Conservation (phyloP, 352 stramenopile species). For the Aphanomyces invadans region DNA sequence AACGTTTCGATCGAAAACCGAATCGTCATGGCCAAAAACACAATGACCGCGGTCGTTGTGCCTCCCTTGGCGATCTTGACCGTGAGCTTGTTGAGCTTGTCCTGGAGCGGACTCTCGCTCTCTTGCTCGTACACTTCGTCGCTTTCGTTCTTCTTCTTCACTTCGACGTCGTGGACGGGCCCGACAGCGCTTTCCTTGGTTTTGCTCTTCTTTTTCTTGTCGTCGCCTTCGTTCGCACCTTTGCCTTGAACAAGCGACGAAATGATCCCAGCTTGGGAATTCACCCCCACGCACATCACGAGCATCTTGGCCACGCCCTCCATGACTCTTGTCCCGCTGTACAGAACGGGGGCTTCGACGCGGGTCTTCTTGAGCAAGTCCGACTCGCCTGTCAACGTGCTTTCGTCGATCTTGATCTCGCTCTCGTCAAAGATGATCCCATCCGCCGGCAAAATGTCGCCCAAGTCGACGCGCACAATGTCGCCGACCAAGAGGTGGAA, state of each 20-base stretch:
- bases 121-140: slow-evolving; percentile 36
- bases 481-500: slow-evolving; percentile 86
- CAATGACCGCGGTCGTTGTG: slow-evolving; percentile 41
- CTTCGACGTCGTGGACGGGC: slow-evolving; percentile 8
- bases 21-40: slow-evolving; percentile 55
- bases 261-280: slow-evolving; percentile 89
- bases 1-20: slow-evolving; percentile 43
- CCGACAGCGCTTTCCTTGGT: slow-evolving; percentile 5
- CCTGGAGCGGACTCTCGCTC: slow-evolving; percentile 49
- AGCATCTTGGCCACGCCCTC: slow-evolving; percentile 88
- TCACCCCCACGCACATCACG: slow-evolving; percentile 84
- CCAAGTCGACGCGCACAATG: slow-evolving; percentile 67
- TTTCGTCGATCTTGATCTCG: slow-evolving; percentile 86
- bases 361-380: slow-evolving; percentile 70
- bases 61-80: slow-evolving; percentile 54
- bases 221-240: slow-evolving; percentile 22
- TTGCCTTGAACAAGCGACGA: slow-evolving; percentile 66
- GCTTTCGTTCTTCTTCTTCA: slow-evolving; percentile 27
- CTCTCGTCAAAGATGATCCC: slow-evolving; percentile 77
- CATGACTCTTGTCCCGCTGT: slow-evolving; percentile 89
- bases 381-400: slow-evolving; percentile 85
- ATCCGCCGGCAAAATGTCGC: slow-evolving; percentile 88
- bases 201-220: slow-evolving; percentile 24
- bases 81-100: slow-evolving; percentile 52
- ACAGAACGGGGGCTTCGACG: slow-evolving; percentile 72